phyloP scores from a whole-genome alignment of 2,329 filamentous ascomycete species.

The Aureobasidium vineae region DNA sequence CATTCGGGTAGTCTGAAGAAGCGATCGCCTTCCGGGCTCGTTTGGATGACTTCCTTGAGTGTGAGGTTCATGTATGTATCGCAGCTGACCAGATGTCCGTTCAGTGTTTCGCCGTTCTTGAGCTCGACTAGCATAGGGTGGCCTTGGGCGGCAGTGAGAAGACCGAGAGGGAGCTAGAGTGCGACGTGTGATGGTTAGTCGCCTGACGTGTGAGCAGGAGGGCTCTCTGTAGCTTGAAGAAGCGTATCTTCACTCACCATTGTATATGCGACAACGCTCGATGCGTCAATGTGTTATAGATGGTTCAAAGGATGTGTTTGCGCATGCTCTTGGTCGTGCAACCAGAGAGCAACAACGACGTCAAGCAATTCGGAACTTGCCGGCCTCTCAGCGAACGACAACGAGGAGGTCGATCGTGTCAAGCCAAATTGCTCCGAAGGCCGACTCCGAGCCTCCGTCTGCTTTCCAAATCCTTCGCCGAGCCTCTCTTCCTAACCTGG shows the following conservation, averaged over 20 bases:
- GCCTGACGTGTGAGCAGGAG: conserved; percentile 29
- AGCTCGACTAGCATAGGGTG: conserved; percentile 97
- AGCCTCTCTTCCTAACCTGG: not conserved
- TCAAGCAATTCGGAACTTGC: conserved; percentile 3
- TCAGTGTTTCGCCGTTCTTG: conserved; percentile 96
- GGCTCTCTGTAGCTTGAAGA: conserved; percentile 16
- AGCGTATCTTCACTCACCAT: conserved; percentile 31
- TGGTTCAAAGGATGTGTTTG: not conserved
- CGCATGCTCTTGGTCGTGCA: conserved; percentile 2
- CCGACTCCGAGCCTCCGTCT: conserved; percentile 15
- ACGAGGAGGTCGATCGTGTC: not conserved
- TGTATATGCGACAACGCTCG: conserved; percentile 8
- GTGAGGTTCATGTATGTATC: conserved; percentile 99
- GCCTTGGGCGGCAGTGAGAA: conserved; percentile 93
- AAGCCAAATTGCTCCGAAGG: conserved; percentile 18
- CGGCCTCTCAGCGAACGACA: not conserved
- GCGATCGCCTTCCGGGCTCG: conserved; percentile 89
- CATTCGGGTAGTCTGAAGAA: conserved; percentile 91
- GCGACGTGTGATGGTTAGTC: conserved; percentile 23
- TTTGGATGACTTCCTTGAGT: conserved; percentile 94
- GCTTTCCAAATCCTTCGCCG: conserved; percentile 25
- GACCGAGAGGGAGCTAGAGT: conserved; percentile 64
- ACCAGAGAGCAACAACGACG: conserved; percentile 18
- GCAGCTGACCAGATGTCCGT: conserved; percentile 93
- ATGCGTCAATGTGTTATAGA: conserved; percentile 5